A percentile compares a stretch with the other conserved stretches of the same genome.
Conservation (phyloP, 75 land plant species). For the Isoetes taiwanensis region DNA sequence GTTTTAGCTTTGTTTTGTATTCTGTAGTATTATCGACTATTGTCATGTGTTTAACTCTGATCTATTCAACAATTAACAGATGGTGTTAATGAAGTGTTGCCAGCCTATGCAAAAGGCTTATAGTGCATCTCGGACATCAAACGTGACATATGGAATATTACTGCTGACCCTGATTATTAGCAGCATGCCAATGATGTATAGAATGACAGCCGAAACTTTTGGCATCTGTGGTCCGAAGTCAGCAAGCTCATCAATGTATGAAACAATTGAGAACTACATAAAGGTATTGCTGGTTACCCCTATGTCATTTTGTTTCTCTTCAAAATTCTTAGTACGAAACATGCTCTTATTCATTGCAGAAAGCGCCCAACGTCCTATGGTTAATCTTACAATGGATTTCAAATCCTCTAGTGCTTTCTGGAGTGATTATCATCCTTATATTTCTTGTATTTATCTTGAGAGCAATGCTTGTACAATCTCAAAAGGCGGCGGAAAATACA, state of each 20-base stretch:
- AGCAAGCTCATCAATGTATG: constrained; percentile 15
- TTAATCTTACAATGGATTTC: constrained; percentile 3
- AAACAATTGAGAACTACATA: constrained; percentile 9
- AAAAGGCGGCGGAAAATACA: too few relatives aligned
- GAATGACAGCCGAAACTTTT: not conserved
- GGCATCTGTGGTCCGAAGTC: constrained; percentile 24
- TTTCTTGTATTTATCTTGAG: constrained; percentile 13
- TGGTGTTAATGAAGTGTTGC: constrained; percentile 11
- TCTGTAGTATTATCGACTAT: not conserved
- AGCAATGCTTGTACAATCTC: constrained; percentile 14
- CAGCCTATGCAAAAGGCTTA: constrained; percentile 20
- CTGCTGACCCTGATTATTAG: constrained; percentile 15
- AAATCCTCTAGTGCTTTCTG: constrained; percentile 11
- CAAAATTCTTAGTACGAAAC: too few relatives aligned
- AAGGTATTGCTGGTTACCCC: constrained; percentile 5
- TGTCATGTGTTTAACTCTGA: not conserved
- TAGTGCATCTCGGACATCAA: constrained; percentile 31
- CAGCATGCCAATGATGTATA: constrained; percentile 11
- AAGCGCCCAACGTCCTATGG: constrained; percentile 9
- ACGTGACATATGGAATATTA: constrained; percentile 23
- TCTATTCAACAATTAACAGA: not conserved
- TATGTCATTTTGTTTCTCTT: too few relatives aligned
- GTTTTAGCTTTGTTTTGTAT: not conserved
- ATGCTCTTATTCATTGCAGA: too few relatives aligned
- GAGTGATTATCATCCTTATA: constrained; percentile 6